Percentiles rank a stretch among this genome's conserved stretches.
Conservation (phyloP, 306 rosid genomes). For the Dicorynia guianensis region DNA sequence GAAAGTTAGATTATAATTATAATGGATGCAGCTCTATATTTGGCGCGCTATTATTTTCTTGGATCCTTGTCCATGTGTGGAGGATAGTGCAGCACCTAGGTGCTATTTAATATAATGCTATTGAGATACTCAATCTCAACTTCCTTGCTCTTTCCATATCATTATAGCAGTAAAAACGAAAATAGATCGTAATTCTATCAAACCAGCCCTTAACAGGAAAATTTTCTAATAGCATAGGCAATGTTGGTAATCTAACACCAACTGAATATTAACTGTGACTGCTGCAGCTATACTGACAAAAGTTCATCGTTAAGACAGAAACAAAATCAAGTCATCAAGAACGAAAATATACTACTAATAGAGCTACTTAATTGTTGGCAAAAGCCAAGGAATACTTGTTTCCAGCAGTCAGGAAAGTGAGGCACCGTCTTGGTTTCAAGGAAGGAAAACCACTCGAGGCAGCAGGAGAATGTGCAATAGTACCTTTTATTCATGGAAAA, state of each 20-base stretch:
- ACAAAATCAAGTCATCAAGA: too few species aligned
- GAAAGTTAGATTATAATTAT: conserved; percentile 1
- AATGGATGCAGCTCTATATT: neutral
- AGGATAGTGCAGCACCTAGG: conserved; percentile 1
- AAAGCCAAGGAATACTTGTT: neutral
- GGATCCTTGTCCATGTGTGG: conserved; percentile 4
- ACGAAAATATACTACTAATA: too few species aligned
- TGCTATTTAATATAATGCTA: neutral
- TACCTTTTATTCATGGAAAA: conserved; percentile 26
- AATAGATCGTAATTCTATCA: conserved; percentile 2
- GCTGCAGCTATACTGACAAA: neutral
- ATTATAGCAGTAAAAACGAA: neutral
- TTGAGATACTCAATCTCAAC: conserved; percentile 1
- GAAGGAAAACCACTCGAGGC: conserved; percentile 9
- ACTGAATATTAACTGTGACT: conserved; percentile 5
- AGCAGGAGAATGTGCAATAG: conserved; percentile 13
- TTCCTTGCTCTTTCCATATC: neutral
- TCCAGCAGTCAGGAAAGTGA: neutral
- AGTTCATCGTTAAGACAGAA: too few species aligned
- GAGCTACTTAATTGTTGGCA: too few species aligned
- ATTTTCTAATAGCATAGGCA: conserved; percentile 12
- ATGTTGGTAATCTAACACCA: conserved; percentile 28
- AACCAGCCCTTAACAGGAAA: conserved; percentile 3
- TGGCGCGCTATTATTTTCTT: neutral
- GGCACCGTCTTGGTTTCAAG: too few species aligned